Percentiles rank a stretch among this genome's conserved stretches.
phyloP scores from a whole-genome alignment of 352 stramenopile genomes.

The Hyaloperonospora arabidopsidis region DNA sequence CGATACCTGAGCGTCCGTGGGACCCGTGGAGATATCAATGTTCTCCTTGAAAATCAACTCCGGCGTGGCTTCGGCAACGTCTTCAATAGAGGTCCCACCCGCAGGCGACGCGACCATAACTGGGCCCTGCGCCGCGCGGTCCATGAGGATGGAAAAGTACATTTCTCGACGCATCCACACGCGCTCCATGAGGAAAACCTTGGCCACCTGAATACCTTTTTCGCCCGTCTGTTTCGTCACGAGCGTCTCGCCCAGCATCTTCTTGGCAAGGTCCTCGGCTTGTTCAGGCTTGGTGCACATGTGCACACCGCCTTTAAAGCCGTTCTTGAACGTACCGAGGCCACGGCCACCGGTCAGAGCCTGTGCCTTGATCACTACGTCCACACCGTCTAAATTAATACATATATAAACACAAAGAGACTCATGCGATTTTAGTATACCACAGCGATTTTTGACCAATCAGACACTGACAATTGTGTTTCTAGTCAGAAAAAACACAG shows the following conservation, averaged over 20 bases:
- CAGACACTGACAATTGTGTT: too few species aligned
- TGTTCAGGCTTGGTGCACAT: conserved; percentile 89
- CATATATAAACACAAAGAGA: neutral
- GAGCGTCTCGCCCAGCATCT: conserved; percentile 92
- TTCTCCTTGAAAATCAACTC: conserved; percentile 91
- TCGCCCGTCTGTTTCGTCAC: conserved; percentile 93
- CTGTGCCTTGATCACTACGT: conserved; percentile 95
- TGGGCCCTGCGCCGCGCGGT: conserved; percentile 91
- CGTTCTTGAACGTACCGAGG: conserved; percentile 94
- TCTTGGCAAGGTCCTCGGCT: conserved; percentile 72
- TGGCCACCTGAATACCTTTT: conserved; percentile 84
- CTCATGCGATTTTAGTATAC: too few species aligned
- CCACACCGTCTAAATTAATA: conserved; percentile 47
- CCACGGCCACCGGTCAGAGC: conserved; percentile 94
- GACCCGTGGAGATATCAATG: conserved; percentile 91
- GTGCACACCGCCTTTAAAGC: conserved; percentile 96
- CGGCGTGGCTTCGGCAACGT: conserved; percentile 90
- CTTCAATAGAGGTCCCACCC: conserved; percentile 95
- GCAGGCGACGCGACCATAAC: conserved; percentile 92
- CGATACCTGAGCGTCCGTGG: conserved; percentile 74
- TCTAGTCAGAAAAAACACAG: too few species aligned
- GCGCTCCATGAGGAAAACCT: conserved; percentile 89
- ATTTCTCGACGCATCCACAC: conserved; percentile 94
- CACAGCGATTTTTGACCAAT: too few species aligned
- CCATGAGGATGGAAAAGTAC: conserved; percentile 98